Evolutionary conservation across 495 filamentous ascomycete genomes (phyloP).

Genomic region (Aspergillus nidulans): DNA sequence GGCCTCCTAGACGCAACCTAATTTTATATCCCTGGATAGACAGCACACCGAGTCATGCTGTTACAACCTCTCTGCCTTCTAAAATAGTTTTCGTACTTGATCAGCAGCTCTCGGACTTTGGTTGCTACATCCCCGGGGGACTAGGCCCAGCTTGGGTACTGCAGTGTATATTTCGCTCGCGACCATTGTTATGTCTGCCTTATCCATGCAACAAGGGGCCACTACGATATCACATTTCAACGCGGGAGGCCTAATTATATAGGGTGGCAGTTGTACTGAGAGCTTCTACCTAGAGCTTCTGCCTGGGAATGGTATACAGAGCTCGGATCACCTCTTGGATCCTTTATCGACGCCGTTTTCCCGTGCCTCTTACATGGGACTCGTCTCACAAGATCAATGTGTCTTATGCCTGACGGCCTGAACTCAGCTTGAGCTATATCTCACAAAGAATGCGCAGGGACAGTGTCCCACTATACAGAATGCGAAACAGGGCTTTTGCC

Average conservation of each 20-base stretch:
- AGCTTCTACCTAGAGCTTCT: neutral
- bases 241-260: neutral
- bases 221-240: neutral
- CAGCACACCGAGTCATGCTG: neutral
- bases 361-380: neutral
- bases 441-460: conserved; percentile 18
- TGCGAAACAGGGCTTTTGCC: conserved; percentile 12
- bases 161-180: neutral
- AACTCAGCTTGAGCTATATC: neutral
- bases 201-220: conserved; percentile 11
- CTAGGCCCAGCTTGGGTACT: conserved; percentile 6
- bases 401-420: neutral
- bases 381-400: neutral
- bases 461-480: conserved; percentile 16
- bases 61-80: neutral
- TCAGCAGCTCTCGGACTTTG: neutral
- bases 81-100: neutral
- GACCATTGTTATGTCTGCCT: neutral
- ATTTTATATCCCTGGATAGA: conserved; percentile 2
- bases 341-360: neutral
- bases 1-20: neutral
- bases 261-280: neutral
- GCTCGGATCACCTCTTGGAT: neutral
- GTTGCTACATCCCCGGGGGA: neutral
- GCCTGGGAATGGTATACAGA: neutral